These are phyloP conservation scores for Pterocarpus macrocarpus DNA, from an alignment of 306 rosid species.

Conservation along the genomic window DNA sequence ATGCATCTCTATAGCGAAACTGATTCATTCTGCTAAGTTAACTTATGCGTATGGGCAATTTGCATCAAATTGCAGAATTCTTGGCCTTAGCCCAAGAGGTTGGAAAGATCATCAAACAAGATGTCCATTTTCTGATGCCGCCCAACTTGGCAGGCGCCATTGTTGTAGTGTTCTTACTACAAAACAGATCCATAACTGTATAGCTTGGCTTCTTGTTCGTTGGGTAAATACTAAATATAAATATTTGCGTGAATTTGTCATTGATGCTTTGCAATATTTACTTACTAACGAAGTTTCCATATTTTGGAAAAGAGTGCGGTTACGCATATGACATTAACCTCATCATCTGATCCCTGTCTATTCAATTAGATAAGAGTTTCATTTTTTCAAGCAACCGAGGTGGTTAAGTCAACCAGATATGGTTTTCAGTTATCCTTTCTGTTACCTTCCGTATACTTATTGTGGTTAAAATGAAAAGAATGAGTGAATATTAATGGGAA, in stretches of 20 bases:
- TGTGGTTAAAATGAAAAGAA: background rate
- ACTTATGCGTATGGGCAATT: background rate
- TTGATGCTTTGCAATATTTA: background rate
- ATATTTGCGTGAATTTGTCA: background rate
- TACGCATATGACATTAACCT: background rate
- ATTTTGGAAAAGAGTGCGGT: background rate
- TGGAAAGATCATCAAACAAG: conserved; percentile 51
- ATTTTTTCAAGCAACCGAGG: background rate
- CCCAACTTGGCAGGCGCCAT: background rate
- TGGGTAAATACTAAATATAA: background rate
- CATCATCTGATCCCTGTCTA: too few species aligned
- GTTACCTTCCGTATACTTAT: background rate
- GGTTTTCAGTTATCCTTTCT: background rate
- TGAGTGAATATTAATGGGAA: background rate
- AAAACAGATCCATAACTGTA: too few species aligned
- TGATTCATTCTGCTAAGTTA: too few species aligned
- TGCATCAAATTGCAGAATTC: conserved; percentile 60
- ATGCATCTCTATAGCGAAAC: too few species aligned
- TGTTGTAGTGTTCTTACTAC: background rate
- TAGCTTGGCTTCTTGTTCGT: background rate
- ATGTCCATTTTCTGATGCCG: conserved; percentile 65
- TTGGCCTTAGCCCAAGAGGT: conserved; percentile 59
- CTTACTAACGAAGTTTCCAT: background rate
- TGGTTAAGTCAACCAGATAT: background rate
- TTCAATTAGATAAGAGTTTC: too few species aligned